Base-by-base conservation (phyloP, 179 eudicot species). In the Heliamphora pulchella region DNA sequence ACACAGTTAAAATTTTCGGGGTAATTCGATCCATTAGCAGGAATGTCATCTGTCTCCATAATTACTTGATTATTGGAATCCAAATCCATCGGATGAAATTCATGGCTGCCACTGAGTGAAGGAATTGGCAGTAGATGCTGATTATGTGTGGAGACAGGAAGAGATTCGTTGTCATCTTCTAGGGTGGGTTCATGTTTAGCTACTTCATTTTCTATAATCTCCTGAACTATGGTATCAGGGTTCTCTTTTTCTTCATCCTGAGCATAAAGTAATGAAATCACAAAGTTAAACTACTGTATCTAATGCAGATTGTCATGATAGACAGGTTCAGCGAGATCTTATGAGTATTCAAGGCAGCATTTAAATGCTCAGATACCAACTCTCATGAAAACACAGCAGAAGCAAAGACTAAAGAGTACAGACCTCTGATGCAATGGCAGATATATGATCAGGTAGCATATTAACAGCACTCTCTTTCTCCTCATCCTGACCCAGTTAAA, bases 61-160 rank as follows among this genome's bases (percentile, higher is more conserved):
- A 59, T 57, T 17, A 78, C 72, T 65, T 55, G 80, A 76, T 82
- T 76, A 80, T 76, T 82, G 17, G 87, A 84, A 82, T 87, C 88
- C 61, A 88, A 73, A 80, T 89, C 87, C 92, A 88, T 79, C 51
- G 88, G 62, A 51, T 78, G 59, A 68, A 80, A 78, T 66, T 86
- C 85, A 66, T 78, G 79, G 71, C 72, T 78, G 63, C 80, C 51
- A 79, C 70, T 53, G 14, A 63, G 55, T 65, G 82, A 80, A 63
- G 86, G 69, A 66, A 82, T 84, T 57, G 86, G 82, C 46, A 74
- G 82, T 85, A 80, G 66, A 83, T 85, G 83, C 73, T 78, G 85
- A 80, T 82, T 63, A 68, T 86, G 80, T 15, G 79, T 51, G 67
- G 87, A 85, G 31, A 80, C 74, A 67, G 83, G 82, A 80, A 79